Conservation (phyloP, 805 yeast species). For the Yarrowia deformans region DNA sequence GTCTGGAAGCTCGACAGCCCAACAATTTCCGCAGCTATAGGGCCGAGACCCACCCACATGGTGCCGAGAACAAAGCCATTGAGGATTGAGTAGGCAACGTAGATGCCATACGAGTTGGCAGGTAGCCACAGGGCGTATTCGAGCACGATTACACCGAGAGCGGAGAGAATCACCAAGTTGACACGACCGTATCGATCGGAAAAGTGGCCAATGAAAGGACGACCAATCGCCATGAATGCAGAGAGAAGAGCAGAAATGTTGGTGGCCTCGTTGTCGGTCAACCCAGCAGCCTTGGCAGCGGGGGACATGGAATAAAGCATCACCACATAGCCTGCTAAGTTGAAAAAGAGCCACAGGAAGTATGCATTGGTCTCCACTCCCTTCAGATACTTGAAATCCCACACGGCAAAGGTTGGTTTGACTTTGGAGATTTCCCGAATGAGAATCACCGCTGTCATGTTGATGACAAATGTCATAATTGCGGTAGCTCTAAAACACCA, state of each 20-base stretch:
- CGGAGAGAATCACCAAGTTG: conserved; percentile 51
- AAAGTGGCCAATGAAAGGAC: conserved; percentile 57
- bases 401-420: conserved; percentile 25
- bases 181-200: conserved; percentile 60
- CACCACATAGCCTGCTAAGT: conserved; percentile 25
- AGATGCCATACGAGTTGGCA: conserved; percentile 40
- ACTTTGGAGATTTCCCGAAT: conserved; percentile 32
- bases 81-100: conserved; percentile 47
- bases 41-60: conserved; percentile 34
- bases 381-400: conserved; percentile 16
- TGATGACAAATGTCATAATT: conserved; percentile 34
- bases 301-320: conserved; percentile 47
- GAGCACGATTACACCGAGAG: conserved; percentile 49
- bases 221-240: conserved; percentile 55
- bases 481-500: conserved; percentile 63
- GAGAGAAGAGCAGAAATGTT: conserved; percentile 49
- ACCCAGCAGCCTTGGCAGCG: conserved; percentile 45
- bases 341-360: conserved; percentile 33
- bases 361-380: conserved; percentile 13
- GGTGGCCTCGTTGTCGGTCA: conserved; percentile 42
- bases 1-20: conserved; percentile 25
- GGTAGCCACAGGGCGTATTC: conserved; percentile 44
- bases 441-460: conserved; percentile 21
- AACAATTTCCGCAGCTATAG: conserved; percentile 31
- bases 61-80: conserved; percentile 52